Conservation (phyloP, 805 yeast genomes). For the Tetrapisispora nanseiensis region DNA sequence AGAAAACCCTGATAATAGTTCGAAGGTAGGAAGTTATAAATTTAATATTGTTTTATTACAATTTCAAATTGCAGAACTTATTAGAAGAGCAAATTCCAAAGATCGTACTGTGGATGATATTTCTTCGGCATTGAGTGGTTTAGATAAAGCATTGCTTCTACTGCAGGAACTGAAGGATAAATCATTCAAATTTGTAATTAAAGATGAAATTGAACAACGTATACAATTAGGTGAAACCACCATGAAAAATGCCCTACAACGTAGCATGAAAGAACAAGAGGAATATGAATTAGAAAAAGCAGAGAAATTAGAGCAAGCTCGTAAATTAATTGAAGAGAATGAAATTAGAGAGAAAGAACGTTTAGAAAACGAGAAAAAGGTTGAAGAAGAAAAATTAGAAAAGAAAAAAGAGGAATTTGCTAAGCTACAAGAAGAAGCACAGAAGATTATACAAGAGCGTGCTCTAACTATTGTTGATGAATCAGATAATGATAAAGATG, state of each 20-base stretch:
- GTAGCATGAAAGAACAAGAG: conserved; percentile 61
- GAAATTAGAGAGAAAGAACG: conserved; percentile 38
- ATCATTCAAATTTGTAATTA: conserved; percentile 61
- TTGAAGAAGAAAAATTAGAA: conserved; percentile 35
- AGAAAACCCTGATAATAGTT: conserved; percentile 12
- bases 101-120: conserved; percentile 58
- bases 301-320: conserved; percentile 63
- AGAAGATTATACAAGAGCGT: conserved; percentile 49
- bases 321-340: conserved; percentile 52
- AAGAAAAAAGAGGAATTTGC: conserved; percentile 43
- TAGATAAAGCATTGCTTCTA: conserved; percentile 50
- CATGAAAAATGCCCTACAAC: conserved; percentile 58
- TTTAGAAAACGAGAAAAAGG: conserved; percentile 41
- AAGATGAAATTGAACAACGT: conserved; percentile 72
- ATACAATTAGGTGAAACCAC: conserved; percentile 79
- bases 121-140: conserved; percentile 42
- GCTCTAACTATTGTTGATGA: conserved; percentile 35
- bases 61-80: conserved; percentile 77
- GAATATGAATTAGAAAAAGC: conserved; percentile 50
- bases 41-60: conserved; percentile 80
- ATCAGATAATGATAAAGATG: conserved; percentile 30
- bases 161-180: conserved; percentile 46
- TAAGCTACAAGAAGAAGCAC: conserved; percentile 46
- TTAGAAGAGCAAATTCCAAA: conserved; percentile 50
- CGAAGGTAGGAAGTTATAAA: conserved; percentile 38